Base-by-base conservation (phyloP, 1,284 basidiomycete species). In the Microstroma glucosiphilum region DNA sequence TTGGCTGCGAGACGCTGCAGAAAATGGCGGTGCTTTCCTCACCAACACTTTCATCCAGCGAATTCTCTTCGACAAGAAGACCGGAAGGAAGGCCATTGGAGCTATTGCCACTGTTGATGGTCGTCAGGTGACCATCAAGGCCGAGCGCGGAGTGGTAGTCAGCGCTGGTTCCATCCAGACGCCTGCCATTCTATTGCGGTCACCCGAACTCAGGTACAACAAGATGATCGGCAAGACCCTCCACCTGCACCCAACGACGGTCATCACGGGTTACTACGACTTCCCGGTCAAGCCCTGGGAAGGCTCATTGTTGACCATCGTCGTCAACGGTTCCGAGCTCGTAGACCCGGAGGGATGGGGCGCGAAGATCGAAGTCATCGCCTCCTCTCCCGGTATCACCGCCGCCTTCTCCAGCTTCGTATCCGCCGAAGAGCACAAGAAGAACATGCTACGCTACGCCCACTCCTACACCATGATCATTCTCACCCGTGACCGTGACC, bases 351-450 rank as follows among this genome's bases (percentile, higher is more conserved):
- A 69, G 11, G 77, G 77, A 43, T 79, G 76, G 76, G 77, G 82
- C 30, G 79, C 77, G 69, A 83, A 83, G 77, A 71, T 83, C 60
- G 82, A 83, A 68, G 80, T 81, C 23, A 80, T 82, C 54, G 73
- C 78, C 55, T 80, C 81, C 55, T 72, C 79, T 61, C 81, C 82
- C 1, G 73, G 72, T 19, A 68, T 73, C 19, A 71, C 80, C 53
- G 75, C 79, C 41, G 68, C 77, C 12, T 79, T 80, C 61, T 63
- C 71, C 19, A 78, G 73, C 49, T 83, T 79, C 73, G 57, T 60
- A 9, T 72, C 72, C 8, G 72, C 76, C 3, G 63, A 69, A 53
- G 73, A 79, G 58, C 80, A 81, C 78, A 82, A 82, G 72, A 51
- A 61, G 15, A 62, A 72, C 17, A 74, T 82, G 69, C 63, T 80